These are phyloP conservation scores for Fusarium scirpi DNA, from an alignment of 2,329 filamentous ascomycete genomes.

Conservation along the genomic window DNA sequence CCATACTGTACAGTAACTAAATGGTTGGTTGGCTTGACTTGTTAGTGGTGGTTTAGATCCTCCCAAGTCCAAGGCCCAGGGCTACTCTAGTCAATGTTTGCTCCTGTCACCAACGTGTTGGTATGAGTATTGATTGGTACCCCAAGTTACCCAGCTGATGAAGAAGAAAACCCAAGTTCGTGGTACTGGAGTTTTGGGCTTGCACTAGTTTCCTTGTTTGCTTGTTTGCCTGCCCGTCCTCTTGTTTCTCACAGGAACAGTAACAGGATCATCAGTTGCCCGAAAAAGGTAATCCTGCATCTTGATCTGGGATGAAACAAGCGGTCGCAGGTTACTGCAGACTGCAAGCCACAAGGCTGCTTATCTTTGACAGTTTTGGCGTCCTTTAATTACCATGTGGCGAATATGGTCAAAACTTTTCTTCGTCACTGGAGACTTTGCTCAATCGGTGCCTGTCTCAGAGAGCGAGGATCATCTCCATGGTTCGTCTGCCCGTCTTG, in stretches of 20 bases:
- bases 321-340: constrained; percentile 21
- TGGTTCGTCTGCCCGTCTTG: constrained; percentile 5
- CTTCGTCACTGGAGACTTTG: background rate
- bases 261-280: background rate
- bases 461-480: constrained; percentile 24
- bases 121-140: constrained; percentile 19
- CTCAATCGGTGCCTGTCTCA: constrained; percentile 35
- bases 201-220: constrained; percentile 9
- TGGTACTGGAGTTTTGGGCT: constrained; percentile 19
- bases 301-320: constrained; percentile 41
- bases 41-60: background rate
- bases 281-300: constrained; percentile 9
- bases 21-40: background rate
- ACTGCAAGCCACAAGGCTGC: constrained; percentile 11
- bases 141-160: background rate
- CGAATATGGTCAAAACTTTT: constrained; percentile 28
- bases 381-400: constrained; percentile 38
- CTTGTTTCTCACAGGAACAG: background rate
- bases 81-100: background rate
- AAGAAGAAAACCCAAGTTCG: constrained; percentile 26
- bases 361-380: constrained; percentile 38
- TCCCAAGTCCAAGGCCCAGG: constrained; percentile 17
- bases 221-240: background rate
- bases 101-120: constrained; percentile 8
- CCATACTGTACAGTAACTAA: background rate